phyloP scores from a whole-genome alignment of 2,329 filamentous ascomycete species.

The Zopfia rhizophila region DNA sequence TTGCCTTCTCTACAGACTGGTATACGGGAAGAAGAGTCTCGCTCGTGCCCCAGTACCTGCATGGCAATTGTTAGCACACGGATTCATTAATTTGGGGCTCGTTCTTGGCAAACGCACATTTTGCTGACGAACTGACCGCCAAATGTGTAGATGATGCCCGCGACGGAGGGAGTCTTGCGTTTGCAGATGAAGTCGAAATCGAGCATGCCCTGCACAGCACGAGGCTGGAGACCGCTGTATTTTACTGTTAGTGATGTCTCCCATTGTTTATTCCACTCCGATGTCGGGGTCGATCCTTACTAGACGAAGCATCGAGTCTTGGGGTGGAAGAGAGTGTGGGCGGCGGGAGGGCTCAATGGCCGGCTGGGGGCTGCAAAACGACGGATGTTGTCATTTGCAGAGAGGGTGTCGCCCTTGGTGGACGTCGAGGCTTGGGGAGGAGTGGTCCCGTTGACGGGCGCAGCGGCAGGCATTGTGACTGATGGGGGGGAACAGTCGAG shows the following conservation, averaged over 20 bases:
- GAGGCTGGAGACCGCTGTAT: constrained; percentile 87
- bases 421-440: constrained; percentile 43
- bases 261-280: constrained; percentile 30
- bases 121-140: constrained; percentile 99
- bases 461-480: constrained; percentile 58
- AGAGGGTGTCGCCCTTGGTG: constrained; percentile 57
- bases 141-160: constrained; percentile 99
- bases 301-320: constrained; percentile 99
- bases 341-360: constrained; percentile 85
- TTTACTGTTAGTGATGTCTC: constrained; percentile 14
- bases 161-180: constrained; percentile 93
- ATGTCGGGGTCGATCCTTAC: constrained; percentile 58
- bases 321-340: constrained; percentile 95
- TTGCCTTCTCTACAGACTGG: constrained; percentile 91
- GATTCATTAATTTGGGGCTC: constrained; percentile 7
- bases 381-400: constrained; percentile 98
- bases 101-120: constrained; percentile 70
- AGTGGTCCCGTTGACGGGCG: constrained; percentile 46
- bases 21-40: constrained; percentile 99
- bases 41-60: constrained; percentile 96
- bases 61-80: constrained; percentile 28
- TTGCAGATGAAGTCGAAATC: constrained; percentile 99
- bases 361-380: constrained; percentile 94
- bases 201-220: constrained; percentile 73
- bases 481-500: constrained; percentile 22